Percentiles rank a stretch among this genome's conserved stretches.
phyloP scores from a whole-genome alignment of 768 basidiomycete species.

The Myochromella boudieri region DNA sequence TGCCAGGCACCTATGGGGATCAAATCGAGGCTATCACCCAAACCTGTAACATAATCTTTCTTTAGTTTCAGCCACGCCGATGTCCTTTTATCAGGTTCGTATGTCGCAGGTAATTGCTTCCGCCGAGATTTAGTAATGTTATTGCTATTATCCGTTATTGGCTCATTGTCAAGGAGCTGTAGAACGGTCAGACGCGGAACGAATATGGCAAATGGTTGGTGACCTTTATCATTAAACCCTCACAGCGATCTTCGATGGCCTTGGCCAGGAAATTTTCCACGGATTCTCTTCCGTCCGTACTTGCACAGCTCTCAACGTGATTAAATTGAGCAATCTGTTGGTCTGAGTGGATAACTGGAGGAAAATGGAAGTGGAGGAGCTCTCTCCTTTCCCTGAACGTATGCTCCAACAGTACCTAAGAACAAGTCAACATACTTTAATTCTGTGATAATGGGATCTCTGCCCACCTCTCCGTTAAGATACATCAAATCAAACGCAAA shows the following conservation, averaged over 20 bases:
- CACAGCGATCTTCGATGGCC: constrained; percentile 75
- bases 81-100: constrained; percentile 87
- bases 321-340: constrained; percentile 56
- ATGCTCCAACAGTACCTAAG: constrained; percentile 63
- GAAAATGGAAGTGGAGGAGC: constrained; percentile 64
- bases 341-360: constrained; percentile 45
- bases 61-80: constrained; percentile 91
- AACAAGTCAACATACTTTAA: constrained; percentile 3
- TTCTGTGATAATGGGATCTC: constrained; percentile 6
- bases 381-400: constrained; percentile 72
- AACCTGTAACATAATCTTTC: constrained; percentile 83
- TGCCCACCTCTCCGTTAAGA: constrained; percentile 71
- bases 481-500: constrained; percentile 91
- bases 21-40: constrained; percentile 75
- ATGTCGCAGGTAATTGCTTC: constrained; percentile 80
- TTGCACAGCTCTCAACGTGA: constrained; percentile 74
- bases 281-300: constrained; percentile 55
- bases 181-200: neutral
- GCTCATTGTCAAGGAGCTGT: constrained; percentile 65
- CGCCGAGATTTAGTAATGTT: constrained; percentile 39
- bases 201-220: constrained; percentile 13
- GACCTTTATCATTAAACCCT: constrained; percentile 95
- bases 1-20: constrained; percentile 84
- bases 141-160: constrained; percentile 33
- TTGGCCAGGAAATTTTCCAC: constrained; percentile 77